A percentile compares a stretch with the other conserved stretches of the same genome.
phyloP scores from a whole-genome alignment of 2,329 filamentous ascomycete species.

The Knufia petricola region DNA sequence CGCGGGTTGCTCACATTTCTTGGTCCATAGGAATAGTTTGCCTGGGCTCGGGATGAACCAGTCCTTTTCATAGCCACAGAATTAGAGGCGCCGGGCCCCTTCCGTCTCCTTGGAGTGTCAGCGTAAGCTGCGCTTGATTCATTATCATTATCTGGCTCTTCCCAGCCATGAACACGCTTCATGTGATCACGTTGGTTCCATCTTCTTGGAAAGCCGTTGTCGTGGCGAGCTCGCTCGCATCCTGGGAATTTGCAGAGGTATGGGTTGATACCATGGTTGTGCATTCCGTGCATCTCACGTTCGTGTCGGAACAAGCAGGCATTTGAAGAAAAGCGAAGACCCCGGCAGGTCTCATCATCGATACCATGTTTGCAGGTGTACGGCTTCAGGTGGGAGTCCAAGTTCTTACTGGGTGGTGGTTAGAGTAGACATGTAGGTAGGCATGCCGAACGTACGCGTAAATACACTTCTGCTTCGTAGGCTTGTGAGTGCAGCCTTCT shows the following conservation, averaged over 20 bases:
- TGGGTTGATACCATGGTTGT: constrained; percentile 86
- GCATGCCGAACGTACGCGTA: constrained; percentile 65
- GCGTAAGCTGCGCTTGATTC: constrained; percentile 10
- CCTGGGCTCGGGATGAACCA: constrained; percentile 16
- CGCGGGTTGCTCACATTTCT: constrained; percentile 5
- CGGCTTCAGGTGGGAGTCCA: constrained; percentile 92
- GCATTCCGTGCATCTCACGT: constrained; percentile 89
- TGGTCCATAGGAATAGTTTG: not conserved
- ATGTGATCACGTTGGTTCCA: constrained; percentile 98
- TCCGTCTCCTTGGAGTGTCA: constrained; percentile 18
- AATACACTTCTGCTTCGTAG: constrained; percentile 96
- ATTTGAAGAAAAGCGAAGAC: constrained; percentile 85
- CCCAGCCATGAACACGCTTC: constrained; percentile 75
- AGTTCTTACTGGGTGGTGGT: constrained; percentile 64
- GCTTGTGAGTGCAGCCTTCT: constrained; percentile 73
- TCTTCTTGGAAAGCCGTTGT: constrained; percentile 84
- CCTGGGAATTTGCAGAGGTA: constrained; percentile 80
- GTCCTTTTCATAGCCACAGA: constrained; percentile 22
- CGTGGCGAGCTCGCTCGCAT: constrained; percentile 71
- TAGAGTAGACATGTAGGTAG: constrained; percentile 20
- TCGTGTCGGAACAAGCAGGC: constrained; percentile 91
- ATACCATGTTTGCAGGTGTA: constrained; percentile 69
- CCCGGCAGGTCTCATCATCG: constrained; percentile 60
- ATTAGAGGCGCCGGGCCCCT: constrained; percentile 12
- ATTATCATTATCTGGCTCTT: constrained; percentile 20